phyloP scores from a whole-genome alignment of 495 filamentous ascomycete genomes.

The Neurospora discreta region DNA sequence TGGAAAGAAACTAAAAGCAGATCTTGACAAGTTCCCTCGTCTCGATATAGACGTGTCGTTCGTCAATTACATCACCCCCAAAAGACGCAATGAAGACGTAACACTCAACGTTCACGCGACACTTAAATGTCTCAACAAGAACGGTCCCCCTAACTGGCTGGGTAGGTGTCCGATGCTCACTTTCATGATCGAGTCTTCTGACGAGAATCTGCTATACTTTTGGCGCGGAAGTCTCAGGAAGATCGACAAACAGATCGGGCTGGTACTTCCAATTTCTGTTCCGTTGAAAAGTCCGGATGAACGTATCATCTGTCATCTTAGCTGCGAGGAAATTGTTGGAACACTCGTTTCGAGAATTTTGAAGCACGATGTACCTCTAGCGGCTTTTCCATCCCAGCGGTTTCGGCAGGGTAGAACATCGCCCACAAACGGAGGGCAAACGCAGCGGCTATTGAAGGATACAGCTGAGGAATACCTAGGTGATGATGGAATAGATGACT shows the following conservation, averaged over 20 bases:
- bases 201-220: slow-evolving; percentile 67
- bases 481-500: slow-evolving; percentile 13
- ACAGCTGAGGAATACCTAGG: slow-evolving; percentile 5
- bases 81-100: slow-evolving; percentile 24
- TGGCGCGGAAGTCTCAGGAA: slow-evolving; percentile 61
- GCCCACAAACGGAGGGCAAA: neutral
- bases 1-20: slow-evolving; percentile 55
- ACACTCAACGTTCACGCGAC: slow-evolving; percentile 54
- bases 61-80: slow-evolving; percentile 15
- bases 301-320: slow-evolving; percentile 57
- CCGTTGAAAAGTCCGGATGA: slow-evolving; percentile 46
- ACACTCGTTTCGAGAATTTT: slow-evolving; percentile 54
- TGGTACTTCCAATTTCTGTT: slow-evolving; percentile 51
- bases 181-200: slow-evolving; percentile 64
- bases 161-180: slow-evolving; percentile 53
- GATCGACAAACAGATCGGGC: slow-evolving; percentile 41
- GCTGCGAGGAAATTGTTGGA: slow-evolving; percentile 87
- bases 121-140: slow-evolving; percentile 63
- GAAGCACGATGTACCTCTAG: slow-evolving; percentile 47
- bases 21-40: slow-evolving; percentile 62
- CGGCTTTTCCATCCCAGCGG: slow-evolving; percentile 35
- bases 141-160: slow-evolving; percentile 48
- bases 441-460: neutral
- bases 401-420: neutral
- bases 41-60: slow-evolving; percentile 42